Base-by-base conservation (phyloP, 148 eudicot genomes). In the Rhododendron vialii region DNA sequence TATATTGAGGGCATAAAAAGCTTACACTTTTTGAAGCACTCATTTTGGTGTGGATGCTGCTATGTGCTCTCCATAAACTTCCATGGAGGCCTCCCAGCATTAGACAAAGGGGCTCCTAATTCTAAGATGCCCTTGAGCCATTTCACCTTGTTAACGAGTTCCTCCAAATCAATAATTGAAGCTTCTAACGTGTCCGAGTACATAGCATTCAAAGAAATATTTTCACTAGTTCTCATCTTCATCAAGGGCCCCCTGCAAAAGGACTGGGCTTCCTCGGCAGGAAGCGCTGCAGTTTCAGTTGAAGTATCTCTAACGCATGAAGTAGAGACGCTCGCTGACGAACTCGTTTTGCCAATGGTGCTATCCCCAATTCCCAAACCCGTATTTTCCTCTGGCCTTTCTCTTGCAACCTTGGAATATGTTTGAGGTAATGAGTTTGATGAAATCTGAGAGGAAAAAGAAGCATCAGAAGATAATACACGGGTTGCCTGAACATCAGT, bases 101-200 rank as follows among this genome's bases (percentile, higher is more conserved):
- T 83, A 17, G 92, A 78, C 33, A 82, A 84, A 81, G 91, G 83
- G 80, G 73, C 75, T 82, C 91, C 95, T 47, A 15, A 55, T 85
- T 92, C 89, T 83, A 95, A 74, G 71, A 92, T 86, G 28, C 77
- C 82, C 83, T 90, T 92, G 51, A 94, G 85, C 96, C 96, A 92
- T 79, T 93, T 92, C 36, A 95, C 88, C 88, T 87, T 90, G 91
- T 88, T 93, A 41, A 87, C 87, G 81, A 92, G 93, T 87, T 94
- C 96, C 89, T 94, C 95, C 83, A 95, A 82, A 81, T 93, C 96
- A 83, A 88, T 0, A 57, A 93, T 18, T 61, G 90, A 41, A 33
- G 95, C 91, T 43, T 92, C 95, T 26, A 92, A 50, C 45, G 90
- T 88, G 83, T 92, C 93, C 26, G 89, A 87, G 73, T 33, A 33